A percentile compares a stretch with the other conserved stretches of the same genome.
Evolutionary conservation across 2,329 filamentous ascomycete species (phyloP).

Genomic region (Emergomyces pasteurianus): DNA sequence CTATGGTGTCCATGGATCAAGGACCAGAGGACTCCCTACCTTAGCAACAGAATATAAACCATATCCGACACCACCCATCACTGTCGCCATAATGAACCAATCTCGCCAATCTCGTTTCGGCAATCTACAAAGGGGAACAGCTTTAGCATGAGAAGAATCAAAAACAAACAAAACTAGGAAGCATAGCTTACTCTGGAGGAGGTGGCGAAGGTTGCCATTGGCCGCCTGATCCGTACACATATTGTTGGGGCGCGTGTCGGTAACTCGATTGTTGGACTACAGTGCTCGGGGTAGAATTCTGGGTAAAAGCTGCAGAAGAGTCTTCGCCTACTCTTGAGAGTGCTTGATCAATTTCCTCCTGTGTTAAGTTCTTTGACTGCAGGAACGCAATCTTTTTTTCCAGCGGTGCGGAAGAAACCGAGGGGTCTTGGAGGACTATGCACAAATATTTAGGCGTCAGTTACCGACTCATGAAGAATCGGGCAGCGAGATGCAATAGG

Average conservation of each 20-base stretch:
- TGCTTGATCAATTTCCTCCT: slow-evolving; percentile 83
- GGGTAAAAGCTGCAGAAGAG: slow-evolving; percentile 34
- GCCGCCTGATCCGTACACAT: slow-evolving; percentile 40
- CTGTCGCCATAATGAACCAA: slow-evolving; percentile 99
- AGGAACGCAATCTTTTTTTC: slow-evolving; percentile 90
- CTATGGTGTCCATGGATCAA: background rate
- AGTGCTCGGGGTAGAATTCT: slow-evolving; percentile 36
- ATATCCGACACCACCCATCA: slow-evolving; percentile 79
- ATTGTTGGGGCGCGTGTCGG: slow-evolving; percentile 31
- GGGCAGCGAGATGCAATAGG: background rate
- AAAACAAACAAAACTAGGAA: background rate
- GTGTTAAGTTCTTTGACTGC: slow-evolving; percentile 91
- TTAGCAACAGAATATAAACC: slow-evolving; percentile 80
- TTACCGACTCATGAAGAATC: background rate
- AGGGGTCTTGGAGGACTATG: slow-evolving; percentile 84
- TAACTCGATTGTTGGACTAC: slow-evolving; percentile 29
- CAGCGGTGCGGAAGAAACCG: slow-evolving; percentile 74
- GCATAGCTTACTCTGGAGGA: slow-evolving; percentile 40
- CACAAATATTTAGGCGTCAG: background rate
- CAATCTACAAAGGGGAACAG: slow-evolving; percentile 24
- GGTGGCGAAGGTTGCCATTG: slow-evolving; percentile 41
- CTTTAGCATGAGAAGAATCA: background rate
- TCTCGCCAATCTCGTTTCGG: slow-evolving; percentile 91
- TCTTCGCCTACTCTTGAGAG: slow-evolving; percentile 56
- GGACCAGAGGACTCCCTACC: slow-evolving; percentile 35